phyloP scores from a whole-genome alignment of 345 rosid species.

The Bretschneidera sinensis region DNA sequence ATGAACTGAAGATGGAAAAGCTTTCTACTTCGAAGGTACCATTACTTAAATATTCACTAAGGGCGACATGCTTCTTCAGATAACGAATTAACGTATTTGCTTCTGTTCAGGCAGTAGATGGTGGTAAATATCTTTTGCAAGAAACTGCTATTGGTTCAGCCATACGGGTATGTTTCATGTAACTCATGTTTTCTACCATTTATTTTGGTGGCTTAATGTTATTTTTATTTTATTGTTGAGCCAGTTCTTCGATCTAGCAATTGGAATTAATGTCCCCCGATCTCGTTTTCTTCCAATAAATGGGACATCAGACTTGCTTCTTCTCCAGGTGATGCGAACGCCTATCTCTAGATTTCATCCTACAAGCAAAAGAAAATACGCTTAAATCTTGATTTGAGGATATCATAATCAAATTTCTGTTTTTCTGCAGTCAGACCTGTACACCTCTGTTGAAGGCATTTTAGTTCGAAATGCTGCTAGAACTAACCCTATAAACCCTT shows the following conservation, averaged over 20 bases:
- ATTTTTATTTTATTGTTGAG: conserved; percentile 13
- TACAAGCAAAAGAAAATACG: conserved; percentile 5
- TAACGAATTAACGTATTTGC: not conserved
- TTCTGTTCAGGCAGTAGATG: conserved; percentile 20
- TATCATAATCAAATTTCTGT: conserved; percentile 5
- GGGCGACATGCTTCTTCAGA: not conserved
- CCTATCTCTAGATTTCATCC: conserved; percentile 1
- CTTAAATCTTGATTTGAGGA: not conserved
- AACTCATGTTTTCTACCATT: not conserved
- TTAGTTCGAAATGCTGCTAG: conserved; percentile 35
- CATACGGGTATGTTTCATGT: conserved; percentile 26
- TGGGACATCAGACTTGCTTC: conserved; percentile 51
- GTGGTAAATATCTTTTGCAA: conserved; percentile 13
- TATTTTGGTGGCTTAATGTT: conserved; percentile 5
- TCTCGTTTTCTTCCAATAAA: conserved; percentile 41
- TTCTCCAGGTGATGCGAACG: conserved; percentile 41
- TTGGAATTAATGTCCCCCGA: conserved; percentile 40
- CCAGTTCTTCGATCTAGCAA: conserved; percentile 40
- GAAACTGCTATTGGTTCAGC: conserved; percentile 35
- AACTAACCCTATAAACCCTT: conserved; percentile 39
- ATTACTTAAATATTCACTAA: not conserved
- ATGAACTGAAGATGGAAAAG: conserved; percentile 27
- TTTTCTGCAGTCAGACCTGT: conserved; percentile 58
- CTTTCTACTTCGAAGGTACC: conserved; percentile 28
- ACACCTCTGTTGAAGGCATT: conserved; percentile 29